Evolutionary conservation across 169 alveolate species (phyloP).

Genomic region (Plasmodium adleri): DNA sequence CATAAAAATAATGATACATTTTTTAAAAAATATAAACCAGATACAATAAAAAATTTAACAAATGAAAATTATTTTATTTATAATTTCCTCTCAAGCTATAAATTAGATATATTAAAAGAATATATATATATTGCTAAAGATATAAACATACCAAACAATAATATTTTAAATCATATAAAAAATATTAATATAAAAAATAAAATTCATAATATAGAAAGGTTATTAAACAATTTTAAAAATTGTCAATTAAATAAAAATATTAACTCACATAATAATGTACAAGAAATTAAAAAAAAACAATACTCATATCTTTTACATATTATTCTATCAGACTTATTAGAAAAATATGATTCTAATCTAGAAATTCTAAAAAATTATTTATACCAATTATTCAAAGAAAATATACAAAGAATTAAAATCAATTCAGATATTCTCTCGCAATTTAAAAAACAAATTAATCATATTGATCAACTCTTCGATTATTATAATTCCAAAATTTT

Average conservation of each 20-base stretch:
- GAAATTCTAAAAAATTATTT: conserved; percentile 20
- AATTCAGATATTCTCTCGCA: conserved; percentile 15
- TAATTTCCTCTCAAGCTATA: conserved; percentile 55
- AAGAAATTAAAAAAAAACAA: conserved; percentile 37
- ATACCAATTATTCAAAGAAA: conserved; percentile 29
- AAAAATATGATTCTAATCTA: conserved; percentile 44
- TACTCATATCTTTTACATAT: conserved; percentile 41
- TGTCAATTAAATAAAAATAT: conserved; percentile 26
- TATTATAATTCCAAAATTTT: conserved; percentile 21
- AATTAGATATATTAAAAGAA: conserved; percentile 37
- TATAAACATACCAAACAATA: conserved; percentile 7
- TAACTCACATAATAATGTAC: neutral
- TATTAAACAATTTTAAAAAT: conserved; percentile 4
- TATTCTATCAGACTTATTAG: conserved; percentile 47
- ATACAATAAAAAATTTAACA: conserved; percentile 16
- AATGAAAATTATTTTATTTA: conserved; percentile 49
- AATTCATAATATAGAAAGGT: conserved; percentile 8
- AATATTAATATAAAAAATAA: conserved; percentile 24
- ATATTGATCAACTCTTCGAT: conserved; percentile 26
- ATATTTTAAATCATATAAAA: neutral
- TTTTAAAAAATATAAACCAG: conserved; percentile 15
- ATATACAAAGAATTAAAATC: conserved; percentile 49
- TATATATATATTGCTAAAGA: conserved; percentile 31
- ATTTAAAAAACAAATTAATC: conserved; percentile 40
- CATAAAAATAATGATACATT: conserved; percentile 7